Base-by-base conservation (phyloP, 257 asterid species). In the Nicotiana attenuata region DNA sequence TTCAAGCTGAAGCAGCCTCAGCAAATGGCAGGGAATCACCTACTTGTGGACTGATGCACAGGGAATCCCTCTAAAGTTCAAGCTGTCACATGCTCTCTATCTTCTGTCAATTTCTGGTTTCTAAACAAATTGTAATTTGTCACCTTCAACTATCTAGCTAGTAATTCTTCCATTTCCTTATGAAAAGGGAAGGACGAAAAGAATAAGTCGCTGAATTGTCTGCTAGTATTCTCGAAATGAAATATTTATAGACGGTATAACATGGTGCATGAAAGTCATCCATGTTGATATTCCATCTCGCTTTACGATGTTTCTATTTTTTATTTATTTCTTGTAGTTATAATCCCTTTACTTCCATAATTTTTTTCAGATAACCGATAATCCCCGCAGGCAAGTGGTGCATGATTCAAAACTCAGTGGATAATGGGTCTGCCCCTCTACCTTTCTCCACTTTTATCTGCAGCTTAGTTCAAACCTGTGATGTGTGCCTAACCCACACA, bases 91-190 rank as follows among this genome's bases (percentile, higher is more conserved):
- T 85, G 98, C 88, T 91, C 98, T 89, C 97, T 93, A 84, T 91
- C 97, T 93, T 93, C 94, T 93, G 96, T 94, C 97, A 94, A 88
- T 82, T 82, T 66, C 82, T 76, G 67, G 88, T 83, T 87, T 73
- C 77, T 78, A 75, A 50, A 31, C 41, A 47, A 50, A 50, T 50
- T 24, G 45, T 26, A 50, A 50, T 8, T 28, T 24, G 80, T 26
- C 61, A 26, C 41, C 63, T 24, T 75, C 80, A 50, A 75, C 41
- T 50, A 15, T 50, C 41, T 50, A 75, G 41, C 45, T 75, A 75
- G 29, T 50, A 50, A 38, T 26, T 1, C 26, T 26, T 75, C 4
- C 64, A 24, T 50, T 75, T 75, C 63, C 80, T 75, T 50, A 16
- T 75, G 80, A 24, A 75, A 15, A 50, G 24, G 80, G 63, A 24